Base-by-base conservation (phyloP, 371 early-diverging fungal species). In the Syncephalastrum racemosum region DNA sequence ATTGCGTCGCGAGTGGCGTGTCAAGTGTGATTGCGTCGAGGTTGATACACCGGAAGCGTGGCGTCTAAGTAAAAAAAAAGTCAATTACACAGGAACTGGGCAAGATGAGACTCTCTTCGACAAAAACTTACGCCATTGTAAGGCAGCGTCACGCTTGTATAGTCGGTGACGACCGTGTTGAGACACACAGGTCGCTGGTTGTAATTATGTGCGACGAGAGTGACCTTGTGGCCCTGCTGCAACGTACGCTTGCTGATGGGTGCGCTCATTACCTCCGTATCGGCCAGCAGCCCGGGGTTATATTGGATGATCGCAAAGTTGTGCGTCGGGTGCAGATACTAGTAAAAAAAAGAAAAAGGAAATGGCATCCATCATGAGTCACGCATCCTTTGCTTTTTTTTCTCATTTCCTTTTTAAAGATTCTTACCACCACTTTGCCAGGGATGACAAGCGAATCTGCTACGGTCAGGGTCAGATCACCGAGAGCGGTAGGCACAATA, bases 21-120 rank as follows among this genome's bases (percentile, higher is more conserved):
- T 96, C 92, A 12, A 95, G 65, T 7, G 91, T 92, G 53, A 95
- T 86, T 7, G 91, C 92, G 60, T 96, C 92, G 75, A 87, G 62
- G 59, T 91, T 91, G 61, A 87, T 84, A 39, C 79, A 71, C 18
- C 91, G 77, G 80, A 92, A 95, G 4, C 95, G 77, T 31, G 96
- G 95, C 7, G 89, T 92, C 79, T 79, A 62, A 20, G n/a, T 43
- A 31, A 47, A 3, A 53, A 59, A 59, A 45, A 43, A 4, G 20
- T 27, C 39, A n/a, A 23, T 14, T 1, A 23, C 24, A 22, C 19
- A 48, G n/a, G 15, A 24, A 18, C 14, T 47, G 47, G 8, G 47
- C 14, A 47, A 14, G 47, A 14, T 19, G 47, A n/a, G n/a, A n/a
- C n/a, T n/a, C n/a, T 19, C 50, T 40, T 12, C 20, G 8, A 22